phyloP scores from a whole-genome alignment of 345 rosid species.

The Gossypium rotundifolium region DNA sequence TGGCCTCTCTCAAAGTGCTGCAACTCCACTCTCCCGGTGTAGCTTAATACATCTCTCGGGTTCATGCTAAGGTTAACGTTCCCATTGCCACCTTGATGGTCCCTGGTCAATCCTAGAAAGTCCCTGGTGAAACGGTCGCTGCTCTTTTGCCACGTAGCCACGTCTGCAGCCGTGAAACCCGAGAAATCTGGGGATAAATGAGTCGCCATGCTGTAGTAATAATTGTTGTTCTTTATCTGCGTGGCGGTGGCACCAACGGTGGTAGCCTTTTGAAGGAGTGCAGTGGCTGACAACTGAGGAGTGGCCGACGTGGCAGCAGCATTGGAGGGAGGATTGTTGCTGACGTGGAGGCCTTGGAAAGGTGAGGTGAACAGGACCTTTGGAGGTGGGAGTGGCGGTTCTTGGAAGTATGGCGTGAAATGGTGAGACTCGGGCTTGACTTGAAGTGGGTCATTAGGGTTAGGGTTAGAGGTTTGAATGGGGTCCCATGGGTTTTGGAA shows the following conservation, averaged over 20 bases:
- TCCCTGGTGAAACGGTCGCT: constrained; percentile 62
- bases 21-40: constrained; percentile 42
- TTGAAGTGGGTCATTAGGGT: constrained; percentile 17
- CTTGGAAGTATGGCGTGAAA: constrained; percentile 24
- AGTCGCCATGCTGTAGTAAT: not conserved
- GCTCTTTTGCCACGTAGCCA: constrained; percentile 57
- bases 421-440: constrained; percentile 41
- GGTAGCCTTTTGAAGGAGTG: constrained; percentile 87
- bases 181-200: constrained; percentile 27
- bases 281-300: constrained; percentile 72
- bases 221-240: constrained; percentile 13
- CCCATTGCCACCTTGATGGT: constrained; percentile 10
- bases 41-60: constrained; percentile 39
- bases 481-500: constrained; percentile 27
- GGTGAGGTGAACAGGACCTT: constrained; percentile 23
- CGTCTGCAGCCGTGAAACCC: constrained; percentile 28
- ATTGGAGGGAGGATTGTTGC: constrained; percentile 17
- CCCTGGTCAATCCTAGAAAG: constrained; percentile 63
- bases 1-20: constrained; percentile 43
- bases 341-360: constrained; percentile 27
- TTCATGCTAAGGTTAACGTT: constrained; percentile 38
- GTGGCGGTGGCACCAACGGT: constrained; percentile 33
- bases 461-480: constrained; percentile 38
- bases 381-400: constrained; percentile 7
- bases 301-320: constrained; percentile 23